These are phyloP conservation scores for Pythium oligandrum DNA, from an alignment of 352 stramenopile genomes.

Conservation along the genomic window DNA sequence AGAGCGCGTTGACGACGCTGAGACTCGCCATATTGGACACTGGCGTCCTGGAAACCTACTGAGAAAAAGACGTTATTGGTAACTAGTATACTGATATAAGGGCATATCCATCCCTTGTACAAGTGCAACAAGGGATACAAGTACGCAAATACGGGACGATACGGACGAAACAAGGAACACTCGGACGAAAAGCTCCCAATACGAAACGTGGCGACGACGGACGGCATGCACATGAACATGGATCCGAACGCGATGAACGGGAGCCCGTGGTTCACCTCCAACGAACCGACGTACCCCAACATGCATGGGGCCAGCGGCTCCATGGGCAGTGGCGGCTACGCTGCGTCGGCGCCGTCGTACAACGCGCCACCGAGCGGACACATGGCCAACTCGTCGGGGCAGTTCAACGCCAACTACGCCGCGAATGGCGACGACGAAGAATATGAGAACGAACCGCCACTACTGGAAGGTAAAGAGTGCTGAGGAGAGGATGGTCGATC, in stretches of 20 bases:
- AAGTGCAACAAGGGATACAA: no score
- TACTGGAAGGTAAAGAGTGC: conserved; percentile 85
- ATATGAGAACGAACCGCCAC: conserved; percentile 94
- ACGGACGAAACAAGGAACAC: no score
- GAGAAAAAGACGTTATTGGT: no score
- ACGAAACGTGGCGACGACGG: no score
- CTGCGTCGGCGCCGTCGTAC: conserved; percentile 23
- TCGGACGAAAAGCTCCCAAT: no score
- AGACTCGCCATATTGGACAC: conserved; percentile 31
- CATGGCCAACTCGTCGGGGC: conserved; percentile 10
- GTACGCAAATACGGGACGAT: no score
- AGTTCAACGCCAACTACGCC: conserved; percentile 7
- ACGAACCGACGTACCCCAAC: conserved; percentile 35
- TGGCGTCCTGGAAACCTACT: neutral
- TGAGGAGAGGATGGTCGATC: no score
- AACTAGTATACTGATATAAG: no score
- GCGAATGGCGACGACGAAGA: conserved; percentile 63
- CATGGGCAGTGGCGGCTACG: conserved; percentile 14
- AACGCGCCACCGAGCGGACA: conserved; percentile 12
- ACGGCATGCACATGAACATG: conserved; percentile 74
- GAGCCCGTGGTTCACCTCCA: conserved; percentile 62
- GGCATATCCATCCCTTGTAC: no score
- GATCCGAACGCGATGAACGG: conserved; percentile 46
- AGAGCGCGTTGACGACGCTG: conserved; percentile 58
- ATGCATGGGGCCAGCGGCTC: conserved; percentile 13